Evolutionary conservation across 169 alveolate species (phyloP), one percentile per base, ranked within the genome.

Genomic region (Theileria equi): DNA sequence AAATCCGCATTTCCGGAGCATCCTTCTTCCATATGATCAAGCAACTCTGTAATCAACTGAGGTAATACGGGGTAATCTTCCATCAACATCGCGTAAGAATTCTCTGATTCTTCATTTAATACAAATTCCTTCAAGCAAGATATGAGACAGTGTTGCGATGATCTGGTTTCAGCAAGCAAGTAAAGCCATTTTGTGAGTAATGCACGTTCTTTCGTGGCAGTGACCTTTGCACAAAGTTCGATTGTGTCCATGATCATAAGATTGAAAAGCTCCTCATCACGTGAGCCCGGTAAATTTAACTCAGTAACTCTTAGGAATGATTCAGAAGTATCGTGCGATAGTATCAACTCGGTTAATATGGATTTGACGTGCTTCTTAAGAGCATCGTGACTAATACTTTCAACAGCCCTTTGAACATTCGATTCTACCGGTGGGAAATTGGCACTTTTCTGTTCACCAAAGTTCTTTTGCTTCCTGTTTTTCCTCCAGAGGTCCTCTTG

Each of bases 61-160:
- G 85, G 85, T 34, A 65, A 44, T 47, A 76, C 71, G 26, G 85
- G 85, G 52, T 63, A 76, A 41, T 76, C 85, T 41, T 76, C 85
- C n/a, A 63, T 32, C 85, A 76, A 36, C 73, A 58, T 59, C 36
- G 57, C 38, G 49, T 61, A 53, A 10, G 74, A 55, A 11, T 62
- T 59, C 48, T 76, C 80, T 5, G 16, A 45, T 1, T 58, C 65
- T n/a, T 64, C 73, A 31, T 65, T 74, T 23, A 31, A 49, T 26
- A 63, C 52, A 50, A 65, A 76, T 3, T 65, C 85, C 28, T 65
- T 31, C 26, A 76, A 17, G 45, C 62, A 17, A 25, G 3, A 23
- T 35, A 36, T 34, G 5, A 63, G 47, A 21, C 36, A 31, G 1
- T 55, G 36, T 19, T 63, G 71, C 79, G 79, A 55, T 40, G 59